These are phyloP conservation scores for Pleurotus tuber-regium DNA, from an alignment of 768 basidiomycete species.

Conservation along the genomic window DNA sequence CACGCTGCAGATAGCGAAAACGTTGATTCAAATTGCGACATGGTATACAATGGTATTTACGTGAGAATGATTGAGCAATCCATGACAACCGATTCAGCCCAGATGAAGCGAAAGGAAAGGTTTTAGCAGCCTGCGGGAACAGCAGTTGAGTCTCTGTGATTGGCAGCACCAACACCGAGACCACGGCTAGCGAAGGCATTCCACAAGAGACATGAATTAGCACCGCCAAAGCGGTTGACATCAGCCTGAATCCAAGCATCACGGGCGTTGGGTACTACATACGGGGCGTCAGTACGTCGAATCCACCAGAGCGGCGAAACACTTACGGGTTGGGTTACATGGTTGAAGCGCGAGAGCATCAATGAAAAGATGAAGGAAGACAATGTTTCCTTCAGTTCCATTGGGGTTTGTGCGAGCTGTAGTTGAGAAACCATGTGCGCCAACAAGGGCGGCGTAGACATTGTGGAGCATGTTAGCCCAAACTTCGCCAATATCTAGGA, in stretches of 20 bases:
- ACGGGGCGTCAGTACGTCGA: background rate
- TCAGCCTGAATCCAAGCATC: constrained; percentile 40
- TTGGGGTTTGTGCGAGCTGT: constrained; percentile 4
- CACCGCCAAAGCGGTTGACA: constrained; percentile 32
- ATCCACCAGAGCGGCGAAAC: background rate
- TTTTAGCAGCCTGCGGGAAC: constrained; percentile 30
- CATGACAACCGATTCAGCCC: background rate
- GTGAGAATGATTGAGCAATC: too few species aligned
- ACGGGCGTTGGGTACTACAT: constrained; percentile 22
- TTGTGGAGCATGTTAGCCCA: constrained; percentile 11
- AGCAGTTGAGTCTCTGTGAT: constrained; percentile 27
- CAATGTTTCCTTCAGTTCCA: constrained; percentile 28
- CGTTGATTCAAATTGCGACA: too few species aligned
- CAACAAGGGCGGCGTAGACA: constrained; percentile 8
- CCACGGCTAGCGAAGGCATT: constrained; percentile 33
- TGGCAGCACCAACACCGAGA: constrained; percentile 11
- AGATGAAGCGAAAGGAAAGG: background rate
- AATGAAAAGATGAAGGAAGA: constrained; percentile 35
- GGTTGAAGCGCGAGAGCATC: constrained; percentile 35
- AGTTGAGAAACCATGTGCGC: constrained; percentile 6
- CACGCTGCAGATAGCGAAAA: too few species aligned
- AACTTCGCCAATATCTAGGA: constrained; percentile 9
- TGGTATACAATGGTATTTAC: background rate
- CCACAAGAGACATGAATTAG: constrained; percentile 35
- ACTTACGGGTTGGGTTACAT: constrained; percentile 20